phyloP scores from a whole-genome alignment of 2,329 filamentous ascomycete species.

The Pleochaeta shiraiana region DNA sequence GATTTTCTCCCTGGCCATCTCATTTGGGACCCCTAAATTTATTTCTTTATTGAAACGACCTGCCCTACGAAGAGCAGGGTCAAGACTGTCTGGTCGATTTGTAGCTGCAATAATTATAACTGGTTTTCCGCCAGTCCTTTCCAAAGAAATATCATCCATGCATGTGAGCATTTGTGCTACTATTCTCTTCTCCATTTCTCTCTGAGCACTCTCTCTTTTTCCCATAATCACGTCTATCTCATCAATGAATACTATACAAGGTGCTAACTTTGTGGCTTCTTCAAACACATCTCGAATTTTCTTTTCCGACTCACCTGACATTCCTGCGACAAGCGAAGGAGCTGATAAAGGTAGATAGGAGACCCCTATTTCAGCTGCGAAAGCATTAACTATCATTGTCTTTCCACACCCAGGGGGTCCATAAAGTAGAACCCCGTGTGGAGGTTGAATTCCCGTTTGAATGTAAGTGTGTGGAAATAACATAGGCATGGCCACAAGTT shows the following conservation, averaged over 20 bases:
- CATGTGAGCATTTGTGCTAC: constrained; percentile 65
- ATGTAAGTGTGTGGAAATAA: constrained; percentile 42
- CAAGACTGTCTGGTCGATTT: constrained; percentile 67
- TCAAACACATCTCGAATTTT: constrained; percentile 72
- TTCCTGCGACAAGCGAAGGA: constrained; percentile 61
- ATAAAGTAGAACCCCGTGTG: constrained; percentile 56
- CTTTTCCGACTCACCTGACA: constrained; percentile 79
- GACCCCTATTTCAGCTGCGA: constrained; percentile 52
- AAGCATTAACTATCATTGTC: constrained; percentile 62
- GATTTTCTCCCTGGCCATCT: constrained; percentile 56
- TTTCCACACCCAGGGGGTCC: constrained; percentile 75
- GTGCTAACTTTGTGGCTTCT: constrained; percentile 65
- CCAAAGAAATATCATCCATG: constrained; percentile 60
- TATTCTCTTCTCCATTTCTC: constrained; percentile 78
- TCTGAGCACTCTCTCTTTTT: constrained; percentile 61
- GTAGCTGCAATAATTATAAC: constrained; percentile 86
- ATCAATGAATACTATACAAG: constrained; percentile 79
- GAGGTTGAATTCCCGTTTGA: constrained; percentile 42
- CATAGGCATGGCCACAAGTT: constrained; percentile 53
- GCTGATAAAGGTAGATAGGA: constrained; percentile 68
- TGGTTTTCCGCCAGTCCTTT: constrained; percentile 50
- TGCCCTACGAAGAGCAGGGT: constrained; percentile 51
- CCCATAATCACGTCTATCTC: constrained; percentile 82
- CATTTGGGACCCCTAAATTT: constrained; percentile 70
- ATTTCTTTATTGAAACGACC: constrained; percentile 69